Percentiles rank a stretch among this genome's conserved stretches.
Evolutionary conservation across 2,329 filamentous ascomycete genomes (phyloP).

Genomic region (Blastomyces gilchristii): DNA sequence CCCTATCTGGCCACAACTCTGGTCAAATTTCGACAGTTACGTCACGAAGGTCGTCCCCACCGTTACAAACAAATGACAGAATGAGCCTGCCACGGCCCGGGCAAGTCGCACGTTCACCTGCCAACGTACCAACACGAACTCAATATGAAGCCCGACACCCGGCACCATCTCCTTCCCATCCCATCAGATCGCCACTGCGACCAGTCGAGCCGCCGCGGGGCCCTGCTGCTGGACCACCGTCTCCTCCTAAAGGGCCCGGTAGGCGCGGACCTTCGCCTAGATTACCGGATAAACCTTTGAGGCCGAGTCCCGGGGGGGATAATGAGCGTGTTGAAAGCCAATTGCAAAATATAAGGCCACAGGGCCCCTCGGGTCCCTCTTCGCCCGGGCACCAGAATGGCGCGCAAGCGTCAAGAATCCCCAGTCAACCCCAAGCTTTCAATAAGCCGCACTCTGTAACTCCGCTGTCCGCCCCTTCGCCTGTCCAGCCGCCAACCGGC

Average conservation of each 20-base stretch:
- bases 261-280: slow-evolving; percentile 11
- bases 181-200: slow-evolving; percentile 13
- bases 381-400: slow-evolving; percentile 4
- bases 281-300: slow-evolving; percentile 13
- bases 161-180: slow-evolving; percentile 13
- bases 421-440: slow-evolving; percentile 24
- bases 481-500: slow-evolving; percentile 26
- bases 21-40: slow-evolving; percentile 46
- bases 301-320: slow-evolving; percentile 7
- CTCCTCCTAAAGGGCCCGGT: slow-evolving; percentile 11
- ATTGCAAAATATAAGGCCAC: slow-evolving; percentile 6
- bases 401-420: not conserved
- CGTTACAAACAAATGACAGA: slow-evolving; percentile 35
- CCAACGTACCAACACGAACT: slow-evolving; percentile 13
- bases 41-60: slow-evolving; percentile 53
- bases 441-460: slow-evolving; percentile 19
- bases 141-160: slow-evolving; percentile 10
- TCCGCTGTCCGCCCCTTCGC: slow-evolving; percentile 32
- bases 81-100: slow-evolving; percentile 21
- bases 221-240: slow-evolving; percentile 6
- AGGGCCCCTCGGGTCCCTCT: not conserved
- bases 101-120: slow-evolving; percentile 19
- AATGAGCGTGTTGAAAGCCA: not conserved
- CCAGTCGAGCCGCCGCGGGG: not conserved
- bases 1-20: slow-evolving; percentile 40